Evolutionary conservation across 202 grass and related monocot species (phyloP).

Genomic region (Miscanthus sacchariflorus): DNA sequence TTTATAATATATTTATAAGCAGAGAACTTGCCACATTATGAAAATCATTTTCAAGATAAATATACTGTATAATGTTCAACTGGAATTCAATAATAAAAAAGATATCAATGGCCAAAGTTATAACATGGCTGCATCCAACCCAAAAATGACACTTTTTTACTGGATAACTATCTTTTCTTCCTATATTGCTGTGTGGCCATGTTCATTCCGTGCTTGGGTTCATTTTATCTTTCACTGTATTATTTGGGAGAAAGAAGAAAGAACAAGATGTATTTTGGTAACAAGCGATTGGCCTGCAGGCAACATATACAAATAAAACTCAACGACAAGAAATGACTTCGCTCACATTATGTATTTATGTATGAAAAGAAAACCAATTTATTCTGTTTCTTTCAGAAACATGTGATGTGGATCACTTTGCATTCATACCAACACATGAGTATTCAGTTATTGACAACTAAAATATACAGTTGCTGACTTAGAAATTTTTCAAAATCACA

Average conservation of each 20-base stretch:
- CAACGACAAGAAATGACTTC: neutral
- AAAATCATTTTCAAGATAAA: neutral
- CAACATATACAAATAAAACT: neutral
- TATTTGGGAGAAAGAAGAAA: neutral
- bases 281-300: neutral
- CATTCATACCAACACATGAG: neutral
- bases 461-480: neutral
- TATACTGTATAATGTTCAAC: neutral
- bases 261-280: neutral
- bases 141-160: neutral
- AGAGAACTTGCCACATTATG: neutral
- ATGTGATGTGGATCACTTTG: neutral
- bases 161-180: neutral
- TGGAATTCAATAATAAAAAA: neutral
- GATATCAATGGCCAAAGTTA: neutral
- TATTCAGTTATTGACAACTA: neutral
- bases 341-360: neutral
- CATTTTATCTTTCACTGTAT: neutral
- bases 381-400: slow-evolving; percentile 1
- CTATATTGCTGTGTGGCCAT: neutral
- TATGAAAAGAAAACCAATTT: neutral
- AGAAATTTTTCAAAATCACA: neutral
- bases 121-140: neutral
- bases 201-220: neutral
- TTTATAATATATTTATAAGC: neutral